Percentiles rank a stretch among this genome's conserved stretches.
Evolutionary conservation across 2,329 filamentous ascomycete genomes (phyloP).

Genomic region (Ophidiomyces ophidiicola): DNA sequence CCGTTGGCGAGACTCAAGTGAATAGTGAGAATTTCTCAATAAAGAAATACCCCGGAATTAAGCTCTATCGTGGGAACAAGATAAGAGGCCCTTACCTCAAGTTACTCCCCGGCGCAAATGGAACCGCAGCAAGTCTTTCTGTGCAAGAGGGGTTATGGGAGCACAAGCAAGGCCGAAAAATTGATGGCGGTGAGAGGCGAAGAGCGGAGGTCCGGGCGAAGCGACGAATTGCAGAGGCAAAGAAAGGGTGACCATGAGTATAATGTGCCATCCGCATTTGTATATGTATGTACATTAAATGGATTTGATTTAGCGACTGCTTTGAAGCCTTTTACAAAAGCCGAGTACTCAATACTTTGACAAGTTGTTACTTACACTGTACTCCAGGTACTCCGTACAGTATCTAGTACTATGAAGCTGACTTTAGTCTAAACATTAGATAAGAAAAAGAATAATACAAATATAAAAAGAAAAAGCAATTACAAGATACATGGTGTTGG

Average conservation of each 20-base stretch:
- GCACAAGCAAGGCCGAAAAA: slow-evolving; percentile 70
- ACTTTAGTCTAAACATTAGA: too few species aligned
- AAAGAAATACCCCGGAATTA: slow-evolving; percentile 51
- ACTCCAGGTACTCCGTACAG: too few species aligned
- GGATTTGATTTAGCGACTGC: neutral
- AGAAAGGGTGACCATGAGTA: slow-evolving; percentile 1
- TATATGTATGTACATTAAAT: slow-evolving; percentile 3
- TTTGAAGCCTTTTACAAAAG: too few species aligned
- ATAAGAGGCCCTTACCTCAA: slow-evolving; percentile 66
- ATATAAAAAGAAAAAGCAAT: too few species aligned
- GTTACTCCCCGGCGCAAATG: slow-evolving; percentile 49
- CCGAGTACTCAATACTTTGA: too few species aligned
- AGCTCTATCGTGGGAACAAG: slow-evolving; percentile 53
- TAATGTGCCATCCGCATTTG: neutral
- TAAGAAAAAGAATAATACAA: too few species aligned
- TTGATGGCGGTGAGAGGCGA: slow-evolving; percentile 91
- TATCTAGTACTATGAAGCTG: too few species aligned
- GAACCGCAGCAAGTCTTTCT: slow-evolving; percentile 52
- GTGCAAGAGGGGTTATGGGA: slow-evolving; percentile 90
- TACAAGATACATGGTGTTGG: too few species aligned
- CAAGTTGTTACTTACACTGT: neutral
- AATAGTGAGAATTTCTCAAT: slow-evolving; percentile 34
- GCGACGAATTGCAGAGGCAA: slow-evolving; percentile 60
- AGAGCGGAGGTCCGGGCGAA: slow-evolving; percentile 77
- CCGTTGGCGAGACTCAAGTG: slow-evolving; percentile 45